Percentiles rank a stretch among this genome's conserved stretches.
These are phyloP conservation scores for Jasminum sambac DNA, from an alignment of 257 asterid genomes.

Conservation along the genomic window DNA sequence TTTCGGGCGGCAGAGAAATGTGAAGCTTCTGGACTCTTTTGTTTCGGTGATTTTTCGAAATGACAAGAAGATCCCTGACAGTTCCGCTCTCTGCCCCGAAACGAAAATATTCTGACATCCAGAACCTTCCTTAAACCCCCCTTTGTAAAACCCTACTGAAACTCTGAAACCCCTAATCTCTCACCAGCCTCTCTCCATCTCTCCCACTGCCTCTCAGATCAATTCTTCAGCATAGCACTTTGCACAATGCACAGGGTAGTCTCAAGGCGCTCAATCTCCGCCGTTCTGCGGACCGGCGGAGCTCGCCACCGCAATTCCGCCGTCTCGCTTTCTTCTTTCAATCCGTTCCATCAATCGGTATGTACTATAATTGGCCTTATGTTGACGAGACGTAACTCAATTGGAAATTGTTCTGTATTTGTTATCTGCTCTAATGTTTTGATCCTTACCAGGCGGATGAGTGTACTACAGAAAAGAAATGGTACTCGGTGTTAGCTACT, in stretches of 20 bases:
- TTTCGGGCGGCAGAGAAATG: background rate
- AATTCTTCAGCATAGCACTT: background rate
- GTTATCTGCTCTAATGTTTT: constrained; percentile 10
- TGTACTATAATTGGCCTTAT: background rate
- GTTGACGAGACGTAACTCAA: constrained; percentile 1
- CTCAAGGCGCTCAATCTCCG: constrained; percentile 61
- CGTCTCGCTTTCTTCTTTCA: constrained; percentile 47
- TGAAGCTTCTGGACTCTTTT: background rate
- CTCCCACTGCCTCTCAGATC: background rate
- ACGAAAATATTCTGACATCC: constrained; percentile 5
- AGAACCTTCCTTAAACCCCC: constrained; percentile 55
- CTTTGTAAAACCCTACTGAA: constrained; percentile 45
- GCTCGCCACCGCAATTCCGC: constrained; percentile 42
- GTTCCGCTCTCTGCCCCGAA: background rate
- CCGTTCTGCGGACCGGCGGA: constrained; percentile 46
- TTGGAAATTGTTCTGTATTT: constrained; percentile 2
- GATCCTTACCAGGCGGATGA: constrained; percentile 48
- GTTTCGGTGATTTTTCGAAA: background rate
- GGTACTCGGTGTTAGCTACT: constrained; percentile 49
- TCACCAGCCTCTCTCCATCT: background rate
- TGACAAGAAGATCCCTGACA: background rate
- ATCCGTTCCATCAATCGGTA: constrained; percentile 39
- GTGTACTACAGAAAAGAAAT: constrained; percentile 43
- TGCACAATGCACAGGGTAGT: constrained; percentile 52
- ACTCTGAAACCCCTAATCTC: background rate